phyloP scores from a whole-genome alignment of 148 eudicot species.

The Dysphania ambrosioides region DNA sequence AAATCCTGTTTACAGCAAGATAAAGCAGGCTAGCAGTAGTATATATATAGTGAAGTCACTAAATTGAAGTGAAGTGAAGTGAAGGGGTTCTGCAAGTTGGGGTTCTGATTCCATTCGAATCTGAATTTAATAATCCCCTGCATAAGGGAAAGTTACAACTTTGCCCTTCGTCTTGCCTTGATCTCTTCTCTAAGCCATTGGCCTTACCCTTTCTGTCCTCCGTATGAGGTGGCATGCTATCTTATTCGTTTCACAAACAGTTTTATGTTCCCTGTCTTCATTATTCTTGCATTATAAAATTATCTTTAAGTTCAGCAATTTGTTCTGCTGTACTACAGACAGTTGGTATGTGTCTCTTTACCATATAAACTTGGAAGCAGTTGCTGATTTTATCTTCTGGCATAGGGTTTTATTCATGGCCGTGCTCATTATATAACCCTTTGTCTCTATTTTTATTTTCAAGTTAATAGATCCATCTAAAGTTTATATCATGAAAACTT shows the following conservation, averaged over 20 bases:
- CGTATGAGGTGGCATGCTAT: constrained; percentile 26
- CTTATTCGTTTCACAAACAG: constrained; percentile 18
- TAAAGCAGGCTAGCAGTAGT: not conserved
- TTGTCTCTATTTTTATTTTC: not conserved
- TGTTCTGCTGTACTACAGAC: too few species aligned
- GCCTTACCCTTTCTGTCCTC: constrained; percentile 18
- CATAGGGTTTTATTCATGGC: too few species aligned
- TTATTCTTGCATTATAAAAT: not conserved
- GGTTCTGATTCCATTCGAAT: constrained; percentile 14
- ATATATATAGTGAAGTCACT: too few species aligned
- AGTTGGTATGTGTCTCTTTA: too few species aligned
- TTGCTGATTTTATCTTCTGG: not conserved
- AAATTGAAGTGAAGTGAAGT: too few species aligned
- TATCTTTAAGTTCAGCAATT: not conserved
- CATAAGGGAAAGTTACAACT: constrained; percentile 9
- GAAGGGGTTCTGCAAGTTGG: constrained; percentile 20
- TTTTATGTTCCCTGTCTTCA: not conserved
- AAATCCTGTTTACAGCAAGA: too few species aligned
- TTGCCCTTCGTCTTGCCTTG: constrained; percentile 22
- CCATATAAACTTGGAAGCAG: not conserved
- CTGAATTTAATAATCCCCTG: constrained; percentile 25
- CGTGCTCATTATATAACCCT: not conserved
- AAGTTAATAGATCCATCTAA: too few species aligned
- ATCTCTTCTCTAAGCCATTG: constrained; percentile 20
- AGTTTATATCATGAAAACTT: too few species aligned